Base-by-base conservation (phyloP, 1,284 basidiomycete genomes). In the Irpex rosettiformis region DNA sequence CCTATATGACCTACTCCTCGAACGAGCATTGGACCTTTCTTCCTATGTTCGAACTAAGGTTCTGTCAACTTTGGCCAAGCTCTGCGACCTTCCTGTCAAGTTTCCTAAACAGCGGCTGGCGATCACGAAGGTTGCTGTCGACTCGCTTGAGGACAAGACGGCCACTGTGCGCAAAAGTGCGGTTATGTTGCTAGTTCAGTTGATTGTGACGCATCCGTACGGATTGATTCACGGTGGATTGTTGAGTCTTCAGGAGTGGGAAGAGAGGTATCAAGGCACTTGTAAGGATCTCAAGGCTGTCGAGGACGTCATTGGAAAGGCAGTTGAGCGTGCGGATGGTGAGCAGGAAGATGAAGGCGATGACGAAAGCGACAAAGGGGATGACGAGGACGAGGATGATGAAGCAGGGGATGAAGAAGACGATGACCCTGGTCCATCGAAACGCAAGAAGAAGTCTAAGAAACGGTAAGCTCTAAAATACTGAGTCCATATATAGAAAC, bases 1-100 rank as follows among this genome's bases (percentile, higher is more conserved):
- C 2, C 85, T 97, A 54, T 98, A 92, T 70, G 88, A 91, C 52
- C 79, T 93, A 5, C 83, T 99, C 27, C 83, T 93, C 58, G 91
- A 94, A 64, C 87, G 96, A 21, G 89, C 89, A 65, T 83, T 96
- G 59, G 97, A 99, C 71, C 75, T 91, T 16, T 94, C 93, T 59
- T 91, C 89, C 21, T 98, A 95, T 72, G 96, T 99, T 29, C 89
- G 96, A 52, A 84, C 86, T 59, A 97, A 95, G 71, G 91, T 95
- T 27, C 83, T 98, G 59, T 74, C 80, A 3, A 92, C 93, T 0
- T 78, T 96, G 56, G 79, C 83, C 29, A 88, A 86, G 69, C 81
- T 89, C 13, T 84, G 80, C 62, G 89, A 91, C 25, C 79, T 96
- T 8, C 85, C 83, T 10, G 80, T 82, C 67, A 95, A 93, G 68